These are phyloP conservation scores for Agrocybe praecox DNA, from an alignment of 768 basidiomycete species.

Conservation along the genomic window DNA sequence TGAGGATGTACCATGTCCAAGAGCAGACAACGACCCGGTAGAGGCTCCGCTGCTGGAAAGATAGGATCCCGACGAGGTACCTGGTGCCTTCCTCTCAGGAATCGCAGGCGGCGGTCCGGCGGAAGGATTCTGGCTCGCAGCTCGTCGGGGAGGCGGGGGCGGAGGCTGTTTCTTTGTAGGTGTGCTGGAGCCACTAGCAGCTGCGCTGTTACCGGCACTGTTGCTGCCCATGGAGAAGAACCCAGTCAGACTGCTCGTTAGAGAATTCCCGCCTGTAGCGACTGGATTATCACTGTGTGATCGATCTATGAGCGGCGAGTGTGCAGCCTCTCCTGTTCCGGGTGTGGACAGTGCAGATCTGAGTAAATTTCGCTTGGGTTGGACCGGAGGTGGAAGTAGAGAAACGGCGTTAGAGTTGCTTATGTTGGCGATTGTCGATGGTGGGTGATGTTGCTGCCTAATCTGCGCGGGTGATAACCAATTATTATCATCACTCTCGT, in stretches of 20 bases:
- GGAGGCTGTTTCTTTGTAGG: constrained; percentile 55
- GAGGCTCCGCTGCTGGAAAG: neutral
- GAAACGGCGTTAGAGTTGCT: neutral
- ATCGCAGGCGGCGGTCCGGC: constrained; percentile 40
- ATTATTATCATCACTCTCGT: constrained; percentile 16
- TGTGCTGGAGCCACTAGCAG: neutral
- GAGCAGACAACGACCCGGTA: constrained; percentile 10
- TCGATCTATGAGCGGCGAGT: constrained; percentile 25
- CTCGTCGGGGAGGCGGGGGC: constrained; percentile 65
- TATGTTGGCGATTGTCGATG: neutral
- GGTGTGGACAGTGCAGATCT: constrained; percentile 16
- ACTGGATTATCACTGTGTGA: constrained; percentile 22
- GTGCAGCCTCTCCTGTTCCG: constrained; percentile 1
- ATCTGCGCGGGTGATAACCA: constrained; percentile 4
- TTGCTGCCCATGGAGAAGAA: neutral
- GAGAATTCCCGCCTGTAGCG: neutral
- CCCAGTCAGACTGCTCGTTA: neutral
- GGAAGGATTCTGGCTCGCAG: constrained; percentile 27
- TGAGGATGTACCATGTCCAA: constrained; percentile 1
- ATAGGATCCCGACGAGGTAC: neutral
- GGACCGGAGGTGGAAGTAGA: neutral
- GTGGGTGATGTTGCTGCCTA: constrained; percentile 3
- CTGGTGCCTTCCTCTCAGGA: constrained; percentile 38
- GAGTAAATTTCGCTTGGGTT: constrained; percentile 1
- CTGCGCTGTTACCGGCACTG: neutral